Percentiles rank a stretch among this genome's conserved stretches.
Evolutionary conservation across 2,329 filamentous ascomycete species (phyloP).

Genomic region (Diaporthe citri): DNA sequence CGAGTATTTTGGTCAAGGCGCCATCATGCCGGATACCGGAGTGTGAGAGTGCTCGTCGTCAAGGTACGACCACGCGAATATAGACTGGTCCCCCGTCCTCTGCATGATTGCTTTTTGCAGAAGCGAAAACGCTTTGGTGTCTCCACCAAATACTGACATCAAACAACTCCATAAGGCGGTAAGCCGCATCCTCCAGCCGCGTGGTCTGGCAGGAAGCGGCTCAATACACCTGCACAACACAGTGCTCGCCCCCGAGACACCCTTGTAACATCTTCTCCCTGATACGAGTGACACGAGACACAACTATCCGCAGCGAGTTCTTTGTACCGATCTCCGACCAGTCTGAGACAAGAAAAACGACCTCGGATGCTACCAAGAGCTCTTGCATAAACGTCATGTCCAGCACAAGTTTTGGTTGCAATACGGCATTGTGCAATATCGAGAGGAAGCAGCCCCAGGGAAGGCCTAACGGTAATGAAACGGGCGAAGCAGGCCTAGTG

Average conservation of each 20-base stretch:
- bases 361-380: conserved; percentile 41
- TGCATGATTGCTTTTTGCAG: conserved; percentile 48
- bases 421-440: no score
- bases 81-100: conserved; percentile 45
- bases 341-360: conserved; percentile 43
- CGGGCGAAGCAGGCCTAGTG: neutral
- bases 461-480: neutral
- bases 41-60: neutral
- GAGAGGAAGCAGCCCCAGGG: neutral
- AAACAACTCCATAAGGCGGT: conserved; percentile 48
- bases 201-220: conserved; percentile 43
- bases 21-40: conserved; percentile 9
- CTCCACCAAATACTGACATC: no score
- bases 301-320: conserved; percentile 42
- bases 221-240: conserved; percentile 47
- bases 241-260: conserved; percentile 24
- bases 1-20: neutral
- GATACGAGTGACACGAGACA: conserved; percentile 51
- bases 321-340: conserved; percentile 44
- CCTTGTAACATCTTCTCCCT: conserved; percentile 42
- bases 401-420: neutral
- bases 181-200: conserved; percentile 45
- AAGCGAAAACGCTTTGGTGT: conserved; percentile 44
- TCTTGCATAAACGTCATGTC: conserved; percentile 38
- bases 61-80: conserved; percentile 46